Conservation (phyloP, 345 rosid species). For the Populus pruinosa region DNA sequence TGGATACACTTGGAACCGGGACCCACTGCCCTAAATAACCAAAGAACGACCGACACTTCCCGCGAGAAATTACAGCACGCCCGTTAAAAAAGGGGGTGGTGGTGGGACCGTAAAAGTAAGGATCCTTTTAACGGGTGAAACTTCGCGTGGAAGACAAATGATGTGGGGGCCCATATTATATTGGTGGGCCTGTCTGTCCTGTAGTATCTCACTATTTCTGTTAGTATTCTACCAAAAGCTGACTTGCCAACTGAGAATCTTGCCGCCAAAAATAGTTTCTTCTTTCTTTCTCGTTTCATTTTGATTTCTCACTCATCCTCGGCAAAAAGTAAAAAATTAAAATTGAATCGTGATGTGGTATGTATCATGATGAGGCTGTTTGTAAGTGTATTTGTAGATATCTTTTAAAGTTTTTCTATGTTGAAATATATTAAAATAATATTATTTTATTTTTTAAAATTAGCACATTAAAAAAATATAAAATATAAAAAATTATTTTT, state of each 20-base stretch:
- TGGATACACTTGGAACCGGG: background rate
- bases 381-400: too few relatives aligned
- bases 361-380: too few relatives aligned
- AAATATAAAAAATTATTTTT: too few relatives aligned
- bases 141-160: slow-evolving; percentile 33
- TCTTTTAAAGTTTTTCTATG: too few relatives aligned
- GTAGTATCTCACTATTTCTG: background rate
- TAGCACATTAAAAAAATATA: too few relatives aligned
- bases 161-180: slow-evolving; percentile 4
- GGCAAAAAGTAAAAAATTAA: too few relatives aligned
- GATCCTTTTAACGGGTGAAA: slow-evolving; percentile 1
- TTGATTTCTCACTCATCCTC: background rate
- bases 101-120: slow-evolving; percentile 6
- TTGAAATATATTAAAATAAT: too few relatives aligned
- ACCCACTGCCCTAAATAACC: background rate
- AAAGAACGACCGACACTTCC: slow-evolving; percentile 3
- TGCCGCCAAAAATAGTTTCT: background rate
- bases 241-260: background rate
- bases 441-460: too few relatives aligned
- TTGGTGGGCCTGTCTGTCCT: background rate
- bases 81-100: background rate
- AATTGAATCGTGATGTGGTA: too few relatives aligned
- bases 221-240: background rate
- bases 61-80: slow-evolving; percentile 17
- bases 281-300: too few relatives aligned